phyloP scores from a whole-genome alignment of 441 rosid genomes.

The Capsella rubella region DNA sequence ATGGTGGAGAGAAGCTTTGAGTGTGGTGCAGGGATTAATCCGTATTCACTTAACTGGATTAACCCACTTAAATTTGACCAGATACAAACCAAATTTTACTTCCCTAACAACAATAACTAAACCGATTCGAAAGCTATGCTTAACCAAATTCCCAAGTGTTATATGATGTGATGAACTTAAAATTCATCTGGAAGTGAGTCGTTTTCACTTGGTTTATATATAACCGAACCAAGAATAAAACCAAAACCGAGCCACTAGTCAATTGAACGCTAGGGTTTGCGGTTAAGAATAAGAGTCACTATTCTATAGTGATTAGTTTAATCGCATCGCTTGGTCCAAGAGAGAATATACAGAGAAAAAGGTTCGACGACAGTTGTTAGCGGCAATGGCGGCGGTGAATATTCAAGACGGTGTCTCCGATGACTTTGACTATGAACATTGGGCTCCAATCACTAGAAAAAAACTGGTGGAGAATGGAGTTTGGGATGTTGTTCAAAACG shows the following conservation, averaged over 20 bases:
- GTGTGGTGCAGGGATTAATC: neutral
- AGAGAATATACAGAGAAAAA: neutral
- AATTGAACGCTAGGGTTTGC: neutral
- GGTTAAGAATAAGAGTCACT: neutral
- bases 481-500: slow-evolving; percentile 17
- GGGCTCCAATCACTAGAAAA: neutral
- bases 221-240: neutral
- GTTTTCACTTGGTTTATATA: too few relatives aligned
- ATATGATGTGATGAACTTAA: neutral
- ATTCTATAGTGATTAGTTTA: neutral
- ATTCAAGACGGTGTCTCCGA: neutral
- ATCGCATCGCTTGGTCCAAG: slow-evolving; percentile 9
- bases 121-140: neutral
- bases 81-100: too few relatives aligned
- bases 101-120: neutral
- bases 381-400: slow-evolving; percentile 7
- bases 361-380: neutral
- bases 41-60: neutral
- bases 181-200: too few relatives aligned
- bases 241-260: neutral
- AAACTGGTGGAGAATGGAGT: slow-evolving; percentile 19
- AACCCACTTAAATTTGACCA: neutral
- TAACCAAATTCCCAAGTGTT: neutral
- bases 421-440: slow-evolving; percentile 8
- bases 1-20: neutral